Percentiles rank a stretch among this genome's conserved stretches.
Conservation (phyloP, 352 stramenopile genomes). For the Phytophthora citricola region DNA sequence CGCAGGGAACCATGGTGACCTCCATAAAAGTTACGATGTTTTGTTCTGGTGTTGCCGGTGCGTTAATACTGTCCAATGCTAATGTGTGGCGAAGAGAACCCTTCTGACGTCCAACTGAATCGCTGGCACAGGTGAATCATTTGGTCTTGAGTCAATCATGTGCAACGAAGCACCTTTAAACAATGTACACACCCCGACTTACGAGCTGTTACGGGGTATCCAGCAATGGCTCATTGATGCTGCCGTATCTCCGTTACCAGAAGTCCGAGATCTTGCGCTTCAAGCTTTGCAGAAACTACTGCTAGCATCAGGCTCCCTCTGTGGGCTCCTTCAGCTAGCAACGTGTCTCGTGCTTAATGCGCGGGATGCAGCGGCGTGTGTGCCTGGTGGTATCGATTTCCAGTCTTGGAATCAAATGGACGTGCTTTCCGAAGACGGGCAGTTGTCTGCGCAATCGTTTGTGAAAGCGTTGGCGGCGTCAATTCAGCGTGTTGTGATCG, state of each 20-base stretch:
- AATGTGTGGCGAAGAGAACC: background rate
- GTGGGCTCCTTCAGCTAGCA: conserved; percentile 75
- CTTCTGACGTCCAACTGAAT: conserved; percentile 9
- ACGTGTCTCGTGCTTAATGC: conserved; percentile 69
- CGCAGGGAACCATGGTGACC: conserved; percentile 40
- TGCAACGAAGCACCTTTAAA: conserved; percentile 62
- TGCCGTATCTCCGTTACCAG: conserved; percentile 48
- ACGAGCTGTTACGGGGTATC: conserved; percentile 63
- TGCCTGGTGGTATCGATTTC: conserved; percentile 34
- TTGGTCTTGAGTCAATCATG: conserved; percentile 55
- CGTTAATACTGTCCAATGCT: conserved; percentile 4
- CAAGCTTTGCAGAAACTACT: conserved; percentile 65
- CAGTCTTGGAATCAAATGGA: conserved; percentile 69
- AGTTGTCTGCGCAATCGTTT: conserved; percentile 49
- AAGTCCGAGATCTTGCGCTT: conserved; percentile 70
- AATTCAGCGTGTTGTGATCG: conserved; percentile 65
- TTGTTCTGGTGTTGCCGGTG: conserved; percentile 32
- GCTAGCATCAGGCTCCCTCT: conserved; percentile 83
- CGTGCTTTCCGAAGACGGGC: conserved; percentile 51
- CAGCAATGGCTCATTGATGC: conserved; percentile 75
- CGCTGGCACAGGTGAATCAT: conserved; percentile 39
- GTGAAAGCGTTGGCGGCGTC: conserved; percentile 50
- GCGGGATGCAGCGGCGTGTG: conserved; percentile 1
- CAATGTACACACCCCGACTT: conserved; percentile 55
- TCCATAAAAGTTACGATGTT: conserved; percentile 61